phyloP scores from a whole-genome alignment of 129 eudicot genomes.

The Escallonia herrerae region DNA sequence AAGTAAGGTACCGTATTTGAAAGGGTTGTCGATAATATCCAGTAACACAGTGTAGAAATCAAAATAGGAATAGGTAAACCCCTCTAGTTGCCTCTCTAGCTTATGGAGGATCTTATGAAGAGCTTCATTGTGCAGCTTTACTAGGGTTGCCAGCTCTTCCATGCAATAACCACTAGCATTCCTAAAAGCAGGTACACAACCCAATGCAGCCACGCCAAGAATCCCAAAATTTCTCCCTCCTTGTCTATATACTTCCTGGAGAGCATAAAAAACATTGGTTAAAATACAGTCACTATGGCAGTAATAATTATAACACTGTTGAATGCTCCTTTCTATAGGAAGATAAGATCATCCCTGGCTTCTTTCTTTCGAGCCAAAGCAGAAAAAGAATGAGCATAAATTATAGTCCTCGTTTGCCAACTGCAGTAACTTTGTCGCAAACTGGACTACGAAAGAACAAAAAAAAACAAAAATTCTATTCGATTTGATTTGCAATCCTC shows the following conservation, averaged over 20 bases:
- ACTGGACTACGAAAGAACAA: background rate
- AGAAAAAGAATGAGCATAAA: background rate
- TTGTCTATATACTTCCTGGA: background rate
- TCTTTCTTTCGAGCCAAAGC: too few species aligned
- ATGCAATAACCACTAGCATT: constrained; percentile 7
- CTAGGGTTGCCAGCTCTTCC: background rate
- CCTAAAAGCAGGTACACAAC: constrained; percentile 27
- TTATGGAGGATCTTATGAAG: too few species aligned
- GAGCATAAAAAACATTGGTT: constrained; percentile 13
- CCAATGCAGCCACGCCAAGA: constrained; percentile 1
- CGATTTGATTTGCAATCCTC: background rate
- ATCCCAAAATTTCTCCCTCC: too few species aligned
- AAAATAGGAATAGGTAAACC: too few species aligned
- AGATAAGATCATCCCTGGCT: too few species aligned
- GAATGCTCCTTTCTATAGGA: too few species aligned
- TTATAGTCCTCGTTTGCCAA: background rate
- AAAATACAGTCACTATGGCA: background rate
- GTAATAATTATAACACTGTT: background rate
- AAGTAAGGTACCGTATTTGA: too few species aligned
- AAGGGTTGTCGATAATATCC: too few species aligned
- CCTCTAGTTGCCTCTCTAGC: too few species aligned
- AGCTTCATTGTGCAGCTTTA: too few species aligned
- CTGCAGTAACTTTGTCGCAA: background rate
- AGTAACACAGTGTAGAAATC: too few species aligned
- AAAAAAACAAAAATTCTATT: background rate